Percentiles rank a stretch among this genome's conserved stretches.
These are phyloP conservation scores for Puccinia triticina DNA, from an alignment of 1,284 basidiomycete species.

Conservation along the genomic window DNA sequence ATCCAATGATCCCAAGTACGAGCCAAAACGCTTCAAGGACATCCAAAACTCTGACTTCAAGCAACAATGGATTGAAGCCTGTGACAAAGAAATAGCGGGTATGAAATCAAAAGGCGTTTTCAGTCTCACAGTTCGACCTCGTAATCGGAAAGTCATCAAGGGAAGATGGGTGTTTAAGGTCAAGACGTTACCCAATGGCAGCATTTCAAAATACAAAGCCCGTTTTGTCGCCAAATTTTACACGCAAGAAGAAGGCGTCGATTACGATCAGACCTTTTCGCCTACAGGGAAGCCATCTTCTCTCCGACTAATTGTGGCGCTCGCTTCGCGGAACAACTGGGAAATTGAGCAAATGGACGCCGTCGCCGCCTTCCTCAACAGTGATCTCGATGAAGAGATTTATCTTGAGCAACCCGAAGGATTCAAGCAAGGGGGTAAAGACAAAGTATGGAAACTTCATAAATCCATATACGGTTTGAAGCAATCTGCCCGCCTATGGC, in stretches of 20 bases:
- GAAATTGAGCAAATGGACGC: no score
- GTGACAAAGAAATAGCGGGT: neutral
- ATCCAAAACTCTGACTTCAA: neutral
- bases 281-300: no score
- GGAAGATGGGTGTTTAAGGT: no score
- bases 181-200: constrained; percentile 32
- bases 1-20: neutral
- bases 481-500: neutral
- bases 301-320: no score
- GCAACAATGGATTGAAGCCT: neutral
- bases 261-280: no score
- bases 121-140: neutral
- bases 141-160: neutral
- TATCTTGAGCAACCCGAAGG: no score
- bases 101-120: neutral
- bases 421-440: no score
- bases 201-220: constrained; percentile 46
- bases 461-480: neutral
- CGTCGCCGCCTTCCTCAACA: no score
- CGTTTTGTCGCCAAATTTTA: constrained; percentile 52
- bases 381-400: no score
- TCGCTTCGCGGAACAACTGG: no score
- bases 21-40: neutral
- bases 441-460: neutral
- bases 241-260: constrained; percentile 47